phyloP scores from a whole-genome alignment of 257 asterid species.

The Rubia yunnanensis region DNA sequence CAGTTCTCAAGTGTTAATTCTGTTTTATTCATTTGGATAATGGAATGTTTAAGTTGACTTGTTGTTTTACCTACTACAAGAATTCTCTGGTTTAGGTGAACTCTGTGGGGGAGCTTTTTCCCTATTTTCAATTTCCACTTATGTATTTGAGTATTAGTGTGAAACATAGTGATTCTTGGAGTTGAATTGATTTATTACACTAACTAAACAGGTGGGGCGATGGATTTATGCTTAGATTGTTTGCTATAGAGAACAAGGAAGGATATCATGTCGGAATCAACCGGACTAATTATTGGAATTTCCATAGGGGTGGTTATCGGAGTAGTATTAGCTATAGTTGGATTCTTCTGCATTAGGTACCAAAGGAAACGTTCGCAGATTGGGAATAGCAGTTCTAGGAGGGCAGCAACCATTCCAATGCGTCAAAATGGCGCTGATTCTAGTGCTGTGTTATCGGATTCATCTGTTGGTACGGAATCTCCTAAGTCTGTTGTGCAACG shows the following conservation, averaged over 20 bases:
- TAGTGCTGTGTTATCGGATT: slow-evolving; percentile 59
- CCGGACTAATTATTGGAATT: slow-evolving; percentile 65
- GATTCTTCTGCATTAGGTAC: slow-evolving; percentile 50
- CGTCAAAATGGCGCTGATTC: slow-evolving; percentile 68
- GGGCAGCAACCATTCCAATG: slow-evolving; percentile 64
- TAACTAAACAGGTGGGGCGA: slow-evolving; percentile 30
- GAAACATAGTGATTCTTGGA: not conserved
- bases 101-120: not conserved
- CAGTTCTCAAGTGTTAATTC: not conserved
- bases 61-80: not conserved
- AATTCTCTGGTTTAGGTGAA: not conserved
- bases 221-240: slow-evolving; percentile 27
- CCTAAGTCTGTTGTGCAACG: slow-evolving; percentile 40
- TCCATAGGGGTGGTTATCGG: slow-evolving; percentile 88
- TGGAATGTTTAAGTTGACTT: slow-evolving; percentile 2
- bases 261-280: slow-evolving; percentile 57
- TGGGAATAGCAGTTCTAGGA: slow-evolving; percentile 80
- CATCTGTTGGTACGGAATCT: slow-evolving; percentile 76
- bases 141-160: not conserved
- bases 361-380: slow-evolving; percentile 53
- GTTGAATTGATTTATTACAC: slow-evolving; percentile 4
- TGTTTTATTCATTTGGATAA: not conserved
- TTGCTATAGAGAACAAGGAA: slow-evolving; percentile 18
- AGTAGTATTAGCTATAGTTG: slow-evolving; percentile 56
- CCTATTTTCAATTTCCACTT: not conserved